Evolutionary conservation across 2,329 filamentous ascomycete genomes (phyloP).

Genomic region (Blastomyces parvus): DNA sequence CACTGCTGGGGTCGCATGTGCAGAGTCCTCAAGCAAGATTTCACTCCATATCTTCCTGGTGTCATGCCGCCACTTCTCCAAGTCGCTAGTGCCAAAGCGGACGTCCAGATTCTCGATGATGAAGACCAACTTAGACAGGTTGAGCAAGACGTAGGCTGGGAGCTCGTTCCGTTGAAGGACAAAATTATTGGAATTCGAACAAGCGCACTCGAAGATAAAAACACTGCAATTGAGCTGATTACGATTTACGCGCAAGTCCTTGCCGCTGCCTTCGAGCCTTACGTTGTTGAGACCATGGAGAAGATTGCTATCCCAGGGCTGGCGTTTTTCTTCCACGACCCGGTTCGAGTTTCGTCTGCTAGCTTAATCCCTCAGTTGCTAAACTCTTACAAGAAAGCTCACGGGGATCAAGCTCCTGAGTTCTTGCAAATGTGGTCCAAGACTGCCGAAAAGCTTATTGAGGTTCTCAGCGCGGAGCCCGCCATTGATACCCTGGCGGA

Average conservation of each 20-base stretch:
- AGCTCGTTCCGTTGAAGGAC: slow-evolving; percentile 89
- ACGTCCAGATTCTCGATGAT: slow-evolving; percentile 91
- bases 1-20: slow-evolving; percentile 99
- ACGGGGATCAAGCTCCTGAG: slow-evolving; percentile 68
- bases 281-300: slow-evolving; percentile 87
- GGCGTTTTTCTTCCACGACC: slow-evolving; percentile 98
- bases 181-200: slow-evolving; percentile 99
- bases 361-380: slow-evolving; percentile 90
- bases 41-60: slow-evolving; percentile 80
- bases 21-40: slow-evolving; percentile 79
- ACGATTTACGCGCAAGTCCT: slow-evolving; percentile 95
- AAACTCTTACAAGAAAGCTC: slow-evolving; percentile 87
- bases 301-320: slow-evolving; percentile 90
- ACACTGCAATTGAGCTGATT: slow-evolving; percentile 97
- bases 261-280: slow-evolving; percentile 85
- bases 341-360: slow-evolving; percentile 86
- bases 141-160: slow-evolving; percentile 94
- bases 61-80: slow-evolving; percentile 93
- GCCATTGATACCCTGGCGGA: slow-evolving; percentile 93
- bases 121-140: slow-evolving; percentile 89
- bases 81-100: slow-evolving; percentile 87
- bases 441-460: slow-evolving; percentile 82
- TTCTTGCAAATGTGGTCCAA: slow-evolving; percentile 73
- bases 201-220: slow-evolving; percentile 93
- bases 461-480: slow-evolving; percentile 86